Evolutionary conservation across 2,329 filamentous ascomycete species (phyloP), one percentile per base, ranked within the genome.

Genomic region (Sarocladiaceae sp.): DNA sequence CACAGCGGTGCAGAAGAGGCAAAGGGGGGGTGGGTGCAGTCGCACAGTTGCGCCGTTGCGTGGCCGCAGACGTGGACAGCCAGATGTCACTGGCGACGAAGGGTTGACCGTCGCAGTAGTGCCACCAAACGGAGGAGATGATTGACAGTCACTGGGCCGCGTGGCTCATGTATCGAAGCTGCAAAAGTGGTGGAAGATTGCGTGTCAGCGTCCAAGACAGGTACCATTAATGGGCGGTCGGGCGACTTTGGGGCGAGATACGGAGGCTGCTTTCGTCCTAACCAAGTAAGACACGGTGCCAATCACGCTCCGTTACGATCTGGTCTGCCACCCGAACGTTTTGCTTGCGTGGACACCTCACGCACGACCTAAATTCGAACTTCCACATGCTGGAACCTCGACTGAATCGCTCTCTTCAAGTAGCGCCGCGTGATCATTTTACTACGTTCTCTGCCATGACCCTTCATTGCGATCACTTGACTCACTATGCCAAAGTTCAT

Each of bases 1-100:
- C 15, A 20, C 44, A 20, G 18, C 6, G 23, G 26, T 22, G 26
- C 12, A 29, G 5, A 31, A 48, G 44, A 48, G 44, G 44, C 44
- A 48, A 48, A 48, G 44, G 44, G 40, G 40, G 44, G 44, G 44
- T 48, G 44, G 44, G 44, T 48, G 44, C 44, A 33, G 44, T 48
- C n/a, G n/a, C n/a, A n/a, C n/a, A n/a, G n/a, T 46, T 8, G n/a
- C 44, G n/a, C 44, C 31, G 44, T 48, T 48, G 44, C 44, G 44
- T 48, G 44, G 44, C 44, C 44, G 26, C 26, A 48, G 44, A 48
- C 44, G 44, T 48, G 44, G 44, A 48, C 25, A 17, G 40, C 17
- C n/a, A 22, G 44, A 33, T 20, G 44, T 17, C 11, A 29, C 7
- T 22, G n/a, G 25, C 22, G 29, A 17, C 13, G 44, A 26, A 44